Evolutionary conservation across 179 eudicot genomes (phyloP), one percentile per base, ranked within the genome.

Genomic region (Monotropa hypopitys): DNA sequence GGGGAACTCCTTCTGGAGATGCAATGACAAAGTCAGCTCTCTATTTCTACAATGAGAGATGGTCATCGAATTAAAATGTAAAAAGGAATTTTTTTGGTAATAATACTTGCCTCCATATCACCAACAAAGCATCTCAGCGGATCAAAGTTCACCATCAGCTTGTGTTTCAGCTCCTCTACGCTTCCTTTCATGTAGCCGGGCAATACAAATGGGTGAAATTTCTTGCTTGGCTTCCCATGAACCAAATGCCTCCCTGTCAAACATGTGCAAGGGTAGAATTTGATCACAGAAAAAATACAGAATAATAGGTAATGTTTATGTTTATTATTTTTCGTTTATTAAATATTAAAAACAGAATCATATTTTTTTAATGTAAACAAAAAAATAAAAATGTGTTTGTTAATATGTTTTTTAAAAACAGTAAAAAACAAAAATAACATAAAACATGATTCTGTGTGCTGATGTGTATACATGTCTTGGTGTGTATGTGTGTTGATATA

Each of bases 91-190:
- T 57, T 56, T 59, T 28, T 26, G 7, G 11, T 30, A 40, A 28
- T 7, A 70, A 6, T 21, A 78, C 86, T 77, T 81, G 79, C 99
- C 93, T 95, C 88, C 76, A 93, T 76, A 81, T 91, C 99, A 3
- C 32, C 76, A 74, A 93, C 77, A 75, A 88, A 95, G 80, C 89
- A 91, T 82, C 83, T 88, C 66, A 88, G 84, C 9, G 99, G 99
- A 86, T 95, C 93, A 76, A 93, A 95, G 84, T 88, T 86, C 38
- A 95, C 92, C 97, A 93, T 88, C 75, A 95, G 82, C 86, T 88
- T 90, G 49, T 83, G 73, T 83, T 87, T 87, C 63, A 89, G 46
- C 65, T 80, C 84, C 78, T 84, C 89, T 75, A 82, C 81, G 84
- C 79, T 86, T 65, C 86, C 86, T 70, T 85, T 91, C 81, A 78